phyloP scores from a whole-genome alignment of 257 asterid genomes.

The Solanum bulbocastanum region DNA sequence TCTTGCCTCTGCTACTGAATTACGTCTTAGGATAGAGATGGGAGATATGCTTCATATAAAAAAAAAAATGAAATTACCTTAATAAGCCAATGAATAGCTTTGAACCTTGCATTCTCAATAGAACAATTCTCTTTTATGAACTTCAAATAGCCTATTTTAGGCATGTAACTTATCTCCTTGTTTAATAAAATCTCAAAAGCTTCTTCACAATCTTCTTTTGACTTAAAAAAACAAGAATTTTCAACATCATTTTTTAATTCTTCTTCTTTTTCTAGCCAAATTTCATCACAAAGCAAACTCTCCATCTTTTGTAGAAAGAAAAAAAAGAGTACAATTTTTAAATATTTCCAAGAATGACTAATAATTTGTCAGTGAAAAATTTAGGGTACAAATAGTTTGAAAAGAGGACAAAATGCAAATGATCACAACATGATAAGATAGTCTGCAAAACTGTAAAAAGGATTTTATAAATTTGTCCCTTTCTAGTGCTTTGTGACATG shows the following conservation, averaged over 20 bases:
- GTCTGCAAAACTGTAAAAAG: background rate
- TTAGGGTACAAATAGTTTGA: background rate
- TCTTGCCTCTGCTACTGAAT: too few relatives aligned
- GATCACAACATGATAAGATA: background rate
- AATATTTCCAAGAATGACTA: background rate
- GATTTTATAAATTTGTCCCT: background rate
- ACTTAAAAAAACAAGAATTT: background rate
- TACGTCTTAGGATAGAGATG: too few relatives aligned
- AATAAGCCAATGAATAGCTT: constrained; percentile 41
- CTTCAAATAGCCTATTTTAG: constrained; percentile 19
- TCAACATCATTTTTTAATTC: background rate
- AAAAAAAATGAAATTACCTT: constrained; percentile 26
- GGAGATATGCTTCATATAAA: too few relatives aligned
- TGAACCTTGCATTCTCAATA: constrained; percentile 27
- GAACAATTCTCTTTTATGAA: constrained; percentile 7
- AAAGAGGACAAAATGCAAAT: background rate
- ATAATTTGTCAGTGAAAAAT: background rate
- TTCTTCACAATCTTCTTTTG: constrained; percentile 29
- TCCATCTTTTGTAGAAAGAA: constrained; percentile 14
- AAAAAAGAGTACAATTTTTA: background rate
- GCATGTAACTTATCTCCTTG: constrained; percentile 38
- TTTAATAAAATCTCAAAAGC: constrained; percentile 15
- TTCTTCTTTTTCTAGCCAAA: constrained; percentile 16
- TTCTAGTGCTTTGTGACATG: background rate
- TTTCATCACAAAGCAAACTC: constrained; percentile 52